Conservation (phyloP, 768 basidiomycete genomes). For the Tylopilus balloui region DNA sequence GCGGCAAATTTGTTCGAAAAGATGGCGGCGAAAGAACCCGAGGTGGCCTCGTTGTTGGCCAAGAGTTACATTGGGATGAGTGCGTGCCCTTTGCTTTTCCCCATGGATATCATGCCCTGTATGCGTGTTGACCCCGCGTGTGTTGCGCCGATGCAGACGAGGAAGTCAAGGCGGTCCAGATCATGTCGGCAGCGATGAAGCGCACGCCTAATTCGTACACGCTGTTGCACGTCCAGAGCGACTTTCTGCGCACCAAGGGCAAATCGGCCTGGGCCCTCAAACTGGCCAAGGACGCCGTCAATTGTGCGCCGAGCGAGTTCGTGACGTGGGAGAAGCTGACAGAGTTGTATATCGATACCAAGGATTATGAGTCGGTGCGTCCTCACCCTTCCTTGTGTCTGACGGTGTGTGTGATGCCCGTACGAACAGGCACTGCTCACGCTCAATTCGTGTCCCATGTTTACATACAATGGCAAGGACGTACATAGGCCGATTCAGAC, state of each 20-base stretch:
- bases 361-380: conserved; percentile 69
- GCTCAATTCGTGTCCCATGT: conserved; percentile 99
- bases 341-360: conserved; percentile 87
- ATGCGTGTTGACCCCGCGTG: not conserved
- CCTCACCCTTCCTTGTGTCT: not conserved
- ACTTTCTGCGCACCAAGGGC: conserved; percentile 85
- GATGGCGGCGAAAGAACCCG: conserved; percentile 77
- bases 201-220: conserved; percentile 91
- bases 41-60: conserved; percentile 83
- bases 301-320: conserved; percentile 97
- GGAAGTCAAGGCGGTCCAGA: conserved; percentile 96
- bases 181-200: conserved; percentile 80
- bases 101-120: not conserved
- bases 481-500: conserved; percentile 81
- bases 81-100: conserved; percentile 39
- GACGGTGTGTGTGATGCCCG: not conserved
- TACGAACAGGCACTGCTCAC: conserved; percentile 67
- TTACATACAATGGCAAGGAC: conserved; percentile 97
- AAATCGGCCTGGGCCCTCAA: conserved; percentile 86
- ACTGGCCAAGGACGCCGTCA: conserved; percentile 91
- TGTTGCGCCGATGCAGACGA: conserved; percentile 57
- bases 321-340: conserved; percentile 99
- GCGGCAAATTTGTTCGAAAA: conserved; percentile 96
- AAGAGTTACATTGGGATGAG: conserved; percentile 96
- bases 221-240: conserved; percentile 89